These are phyloP conservation scores for Monosporascus sp. DNA, from an alignment of 2,329 filamentous ascomycete genomes.

Conservation along the genomic window DNA sequence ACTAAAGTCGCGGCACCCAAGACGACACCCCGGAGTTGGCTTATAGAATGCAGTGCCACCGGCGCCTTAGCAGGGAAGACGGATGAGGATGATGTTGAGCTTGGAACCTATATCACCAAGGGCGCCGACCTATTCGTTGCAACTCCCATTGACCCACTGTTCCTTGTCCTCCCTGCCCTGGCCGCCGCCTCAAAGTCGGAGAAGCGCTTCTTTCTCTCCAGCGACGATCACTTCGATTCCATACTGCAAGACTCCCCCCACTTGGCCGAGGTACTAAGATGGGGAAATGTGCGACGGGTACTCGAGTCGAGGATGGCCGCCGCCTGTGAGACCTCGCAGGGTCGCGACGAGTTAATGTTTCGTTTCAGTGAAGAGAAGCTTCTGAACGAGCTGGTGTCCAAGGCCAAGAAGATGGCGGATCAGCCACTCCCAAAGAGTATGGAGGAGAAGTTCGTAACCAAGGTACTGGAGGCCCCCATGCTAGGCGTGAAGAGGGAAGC, in stretches of 20 bases:
- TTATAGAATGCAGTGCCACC: conserved; percentile 38
- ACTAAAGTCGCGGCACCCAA: conserved; percentile 50
- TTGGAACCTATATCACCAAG: conserved; percentile 48
- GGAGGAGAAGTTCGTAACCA: conserved; percentile 78
- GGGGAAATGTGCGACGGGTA: conserved; percentile 39
- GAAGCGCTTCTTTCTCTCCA: conserved; percentile 61
- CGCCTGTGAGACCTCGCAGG: conserved; percentile 78
- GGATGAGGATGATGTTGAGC: conserved; percentile 16
- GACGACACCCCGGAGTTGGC: conserved; percentile 55
- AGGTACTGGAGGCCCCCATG: conserved; percentile 70
- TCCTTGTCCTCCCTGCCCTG: conserved; percentile 73
- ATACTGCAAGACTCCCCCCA: conserved; percentile 52
- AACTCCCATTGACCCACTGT: conserved; percentile 78
- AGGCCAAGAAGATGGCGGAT: conserved; percentile 64
- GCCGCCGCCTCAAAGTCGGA: conserved; percentile 37
- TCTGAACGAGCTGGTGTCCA: conserved; percentile 57
- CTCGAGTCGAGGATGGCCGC: conserved; percentile 62
- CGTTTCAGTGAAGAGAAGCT: conserved; percentile 71
- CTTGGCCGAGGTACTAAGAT: conserved; percentile 51
- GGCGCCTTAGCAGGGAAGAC: conserved; percentile 4
- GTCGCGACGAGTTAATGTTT: conserved; percentile 81
- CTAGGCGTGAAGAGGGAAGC: conserved; percentile 58
- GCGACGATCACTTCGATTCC: conserved; percentile 67
- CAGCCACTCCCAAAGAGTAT: conserved; percentile 69
- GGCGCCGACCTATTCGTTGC: conserved; percentile 75